Conservation (phyloP, 352 stramenopile genomes). For the Elongisporangium senticosum region DNA sequence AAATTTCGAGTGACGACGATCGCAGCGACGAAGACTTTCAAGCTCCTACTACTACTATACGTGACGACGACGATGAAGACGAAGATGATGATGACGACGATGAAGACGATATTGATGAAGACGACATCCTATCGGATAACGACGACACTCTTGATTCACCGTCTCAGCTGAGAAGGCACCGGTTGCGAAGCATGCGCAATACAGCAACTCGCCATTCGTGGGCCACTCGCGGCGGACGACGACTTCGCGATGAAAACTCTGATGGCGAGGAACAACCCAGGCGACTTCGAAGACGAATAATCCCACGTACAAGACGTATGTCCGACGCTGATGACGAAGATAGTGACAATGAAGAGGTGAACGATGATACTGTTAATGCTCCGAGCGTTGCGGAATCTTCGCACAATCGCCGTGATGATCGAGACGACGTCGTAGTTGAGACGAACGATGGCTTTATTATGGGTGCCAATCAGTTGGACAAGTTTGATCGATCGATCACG, state of each 20-base stretch:
- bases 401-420: conserved; percentile 9
- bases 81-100: conserved; percentile 33
- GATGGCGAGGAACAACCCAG: conserved; percentile 16
- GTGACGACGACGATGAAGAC: conserved; percentile 23
- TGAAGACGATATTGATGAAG: conserved; percentile 44
- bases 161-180: conserved; percentile 29
- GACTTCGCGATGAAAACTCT: conserved; percentile 13
- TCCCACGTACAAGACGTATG: neutral
- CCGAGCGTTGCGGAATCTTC: conserved; percentile 5
- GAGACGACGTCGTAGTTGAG: conserved; percentile 60
- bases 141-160: conserved; percentile 30
- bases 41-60: conserved; percentile 23
- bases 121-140: conserved; percentile 47
- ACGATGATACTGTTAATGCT: conserved; percentile 8
- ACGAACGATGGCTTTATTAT: conserved; percentile 82
- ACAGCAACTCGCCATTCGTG: neutral
- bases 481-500: conserved; percentile 60
- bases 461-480: conserved; percentile 74
- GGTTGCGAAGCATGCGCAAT: conserved; percentile 19
- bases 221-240: conserved; percentile 28
- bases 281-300: conserved; percentile 23
- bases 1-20: conserved; percentile 86
- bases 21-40: conserved; percentile 85
- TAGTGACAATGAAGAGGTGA: conserved; percentile 8
- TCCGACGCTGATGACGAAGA: conserved; percentile 5